Base-by-base conservation (phyloP, 2,329 filamentous ascomycete species). In the Chaetothyriales sp. region DNA sequence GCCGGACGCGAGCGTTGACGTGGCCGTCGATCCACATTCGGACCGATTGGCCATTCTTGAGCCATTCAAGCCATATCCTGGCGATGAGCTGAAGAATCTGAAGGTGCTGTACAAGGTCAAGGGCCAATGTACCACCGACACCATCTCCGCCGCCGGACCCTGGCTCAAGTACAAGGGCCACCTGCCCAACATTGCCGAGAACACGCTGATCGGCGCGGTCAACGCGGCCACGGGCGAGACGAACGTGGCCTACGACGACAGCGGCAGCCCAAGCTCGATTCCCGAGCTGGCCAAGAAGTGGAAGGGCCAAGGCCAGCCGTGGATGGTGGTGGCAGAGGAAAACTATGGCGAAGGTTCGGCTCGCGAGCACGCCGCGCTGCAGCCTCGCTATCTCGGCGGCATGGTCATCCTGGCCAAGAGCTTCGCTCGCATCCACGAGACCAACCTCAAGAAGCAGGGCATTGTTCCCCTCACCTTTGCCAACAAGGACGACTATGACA, bases 111-210 rank as follows among this genome's bases (percentile, higher is more conserved):
- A 94, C 76, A 97, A 97, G 73, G 85, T 97, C 58, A 85, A 89
- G 58, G 92, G 92, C 58, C 95, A 98, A 73, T 98, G 92, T 77
- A 98, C 92, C 52, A 98, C 92, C 44, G 92, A 98, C 71, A 97
- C 92, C 62, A 98, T 98, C 70, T 97, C 89, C 40, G 90, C 90
- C 33, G 90, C 90, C 1, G 90, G 90, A 5, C 90, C 90, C 15
- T 97, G 90, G 90, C 80, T 98, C 61, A 97, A 97, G 72, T 98
- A 97, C 81, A 97, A 97, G 77, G 92, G 92, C 57, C 92, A 98
- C 70, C 80, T 98, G 57, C 88, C 92, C 68, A 98, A 98, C 75
- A 98, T 98, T 69, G 86, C 83, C 61, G 88, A 88, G 66, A 98
- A 98, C 78, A 98, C 92, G 2, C 81, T 98, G 59, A 95, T 95